A percentile compares a stretch with the other conserved stretches of the same genome.
Evolutionary conservation across 139 green algal genomes (phyloP).

Genomic region (Chlorella sp.): DNA sequence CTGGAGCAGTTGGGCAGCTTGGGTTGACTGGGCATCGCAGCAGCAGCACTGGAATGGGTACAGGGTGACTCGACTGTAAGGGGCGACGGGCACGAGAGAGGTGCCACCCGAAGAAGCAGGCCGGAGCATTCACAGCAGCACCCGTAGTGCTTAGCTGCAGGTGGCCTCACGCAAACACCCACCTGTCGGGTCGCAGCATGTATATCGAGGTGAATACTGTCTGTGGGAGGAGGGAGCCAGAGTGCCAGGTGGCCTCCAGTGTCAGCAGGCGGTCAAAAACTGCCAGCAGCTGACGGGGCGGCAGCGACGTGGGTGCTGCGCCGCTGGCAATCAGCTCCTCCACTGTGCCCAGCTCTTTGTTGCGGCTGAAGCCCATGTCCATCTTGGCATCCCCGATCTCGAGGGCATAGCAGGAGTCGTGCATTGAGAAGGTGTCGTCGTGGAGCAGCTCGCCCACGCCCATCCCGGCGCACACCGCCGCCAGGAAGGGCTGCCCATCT

Average conservation of each 20-base stretch:
- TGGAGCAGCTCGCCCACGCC: conserved; percentile 79
- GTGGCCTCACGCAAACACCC: neutral
- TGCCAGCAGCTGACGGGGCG: conserved; percentile 40
- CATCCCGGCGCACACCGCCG: conserved; percentile 50
- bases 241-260: conserved; percentile 80
- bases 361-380: conserved; percentile 76
- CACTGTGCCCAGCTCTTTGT: neutral
- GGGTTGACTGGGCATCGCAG: no score
- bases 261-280: conserved; percentile 67
- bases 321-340: conserved; percentile 64
- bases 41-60: no score
- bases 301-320: conserved; percentile 55
- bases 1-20: neutral
- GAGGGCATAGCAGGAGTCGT: conserved; percentile 90
- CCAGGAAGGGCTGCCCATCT: conserved; percentile 46
- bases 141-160: neutral
- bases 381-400: conserved; percentile 92
- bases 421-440: conserved; percentile 83
- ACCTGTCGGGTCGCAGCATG: conserved; percentile 79
- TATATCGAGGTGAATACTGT: conserved; percentile 90
- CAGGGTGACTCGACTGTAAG: no score
- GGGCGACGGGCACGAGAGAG: no score
- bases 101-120: neutral
- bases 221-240: conserved; percentile 72
- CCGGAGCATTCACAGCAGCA: neutral